Percentiles rank a stretch among this genome's conserved stretches.
phyloP scores from a whole-genome alignment of 1,139 yeast species.

The Kurtzmaniella quercitrusa region DNA sequence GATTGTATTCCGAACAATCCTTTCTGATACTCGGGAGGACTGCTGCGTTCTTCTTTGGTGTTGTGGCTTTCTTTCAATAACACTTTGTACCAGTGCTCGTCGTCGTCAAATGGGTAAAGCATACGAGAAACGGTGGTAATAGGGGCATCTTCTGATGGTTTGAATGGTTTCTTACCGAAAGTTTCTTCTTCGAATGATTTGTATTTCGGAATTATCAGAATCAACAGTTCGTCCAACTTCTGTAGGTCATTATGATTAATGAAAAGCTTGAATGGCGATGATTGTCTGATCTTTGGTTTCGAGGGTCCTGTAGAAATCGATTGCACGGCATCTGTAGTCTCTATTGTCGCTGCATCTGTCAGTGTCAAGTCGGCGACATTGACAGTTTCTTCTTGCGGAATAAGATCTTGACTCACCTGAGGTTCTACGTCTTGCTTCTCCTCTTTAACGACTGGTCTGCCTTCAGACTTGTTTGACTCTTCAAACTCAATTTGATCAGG shows the following conservation, averaged over 20 bases:
- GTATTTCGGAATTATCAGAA: constrained; percentile 53
- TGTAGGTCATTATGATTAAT: constrained; percentile 51
- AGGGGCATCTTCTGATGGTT: constrained; percentile 21
- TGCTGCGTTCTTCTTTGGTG: constrained; percentile 13
- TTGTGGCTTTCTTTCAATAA: constrained; percentile 45
- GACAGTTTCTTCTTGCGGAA: not conserved
- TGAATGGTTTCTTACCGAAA: constrained; percentile 14
- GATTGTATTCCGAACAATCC: constrained; percentile 57
- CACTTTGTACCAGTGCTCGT: constrained; percentile 59
- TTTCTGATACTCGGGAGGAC: constrained; percentile 46
- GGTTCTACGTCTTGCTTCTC: constrained; percentile 7
- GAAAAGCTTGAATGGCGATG: constrained; percentile 55
- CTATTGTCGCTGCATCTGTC: not conserved
- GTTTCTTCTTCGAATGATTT: constrained; percentile 43
- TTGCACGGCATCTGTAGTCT: not conserved
- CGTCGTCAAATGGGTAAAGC: constrained; percentile 58
- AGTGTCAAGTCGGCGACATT: not conserved
- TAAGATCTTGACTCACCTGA: constrained; percentile 5
- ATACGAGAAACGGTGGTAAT: constrained; percentile 51
- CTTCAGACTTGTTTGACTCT: constrained; percentile 9
- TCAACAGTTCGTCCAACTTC: constrained; percentile 49
- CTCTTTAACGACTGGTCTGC: constrained; percentile 3
- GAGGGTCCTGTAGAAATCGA: not conserved
- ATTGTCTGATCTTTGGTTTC: not conserved
- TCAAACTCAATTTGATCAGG: constrained; percentile 6